These are phyloP conservation scores for Citrus sp. DNA, from an alignment of 345 rosid genomes.

Conservation along the genomic window DNA sequence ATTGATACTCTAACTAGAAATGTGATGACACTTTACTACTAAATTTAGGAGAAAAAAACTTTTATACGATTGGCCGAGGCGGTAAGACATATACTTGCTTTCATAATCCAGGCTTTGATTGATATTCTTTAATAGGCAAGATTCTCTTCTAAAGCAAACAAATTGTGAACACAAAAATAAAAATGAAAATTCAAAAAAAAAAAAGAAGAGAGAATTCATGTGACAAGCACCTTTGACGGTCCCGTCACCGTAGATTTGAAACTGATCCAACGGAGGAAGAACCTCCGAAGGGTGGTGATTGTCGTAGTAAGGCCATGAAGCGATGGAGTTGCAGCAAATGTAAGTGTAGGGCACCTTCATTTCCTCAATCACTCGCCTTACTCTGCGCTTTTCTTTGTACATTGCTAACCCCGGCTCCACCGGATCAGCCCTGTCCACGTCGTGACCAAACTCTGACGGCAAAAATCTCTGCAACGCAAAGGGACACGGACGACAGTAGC, in stretches of 20 bases:
- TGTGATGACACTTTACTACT: too few relatives aligned
- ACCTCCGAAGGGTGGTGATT: constrained; percentile 61
- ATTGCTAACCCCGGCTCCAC: constrained; percentile 56
- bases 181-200: neutral
- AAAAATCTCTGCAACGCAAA: constrained; percentile 45
- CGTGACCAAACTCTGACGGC: constrained; percentile 81
- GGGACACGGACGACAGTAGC: neutral
- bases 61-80: too few relatives aligned
- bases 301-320: constrained; percentile 73
- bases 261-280: constrained; percentile 60
- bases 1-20: too few relatives aligned
- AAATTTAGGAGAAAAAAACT: too few relatives aligned
- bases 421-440: constrained; percentile 57
- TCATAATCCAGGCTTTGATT: too few relatives aligned
- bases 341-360: constrained; percentile 46
- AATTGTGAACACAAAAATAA: neutral
- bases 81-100: too few relatives aligned
- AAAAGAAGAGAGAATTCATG: too few relatives aligned
- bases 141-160: too few relatives aligned
- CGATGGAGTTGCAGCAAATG: constrained; percentile 75
- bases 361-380: constrained; percentile 43
- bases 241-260: constrained; percentile 69
- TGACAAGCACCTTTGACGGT: constrained; percentile 44
- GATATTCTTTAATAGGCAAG: too few relatives aligned
- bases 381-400: constrained; percentile 50